Evolutionary conservation across 352 stramenopile species (phyloP).

Genomic region (Globisporangium nunn): DNA sequence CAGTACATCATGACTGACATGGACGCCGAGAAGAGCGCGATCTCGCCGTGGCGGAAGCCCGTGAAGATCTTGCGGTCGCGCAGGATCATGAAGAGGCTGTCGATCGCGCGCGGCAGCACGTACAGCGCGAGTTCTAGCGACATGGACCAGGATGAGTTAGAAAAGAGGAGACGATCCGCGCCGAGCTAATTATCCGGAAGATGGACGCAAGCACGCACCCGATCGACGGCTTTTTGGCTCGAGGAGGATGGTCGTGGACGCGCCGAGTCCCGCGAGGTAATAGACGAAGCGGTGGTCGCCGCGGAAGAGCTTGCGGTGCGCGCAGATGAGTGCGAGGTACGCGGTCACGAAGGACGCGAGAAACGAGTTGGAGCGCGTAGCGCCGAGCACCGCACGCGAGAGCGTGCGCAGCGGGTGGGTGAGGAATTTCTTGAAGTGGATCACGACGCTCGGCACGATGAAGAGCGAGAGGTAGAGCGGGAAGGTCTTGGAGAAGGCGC

Average conservation of each 20-base stretch:
- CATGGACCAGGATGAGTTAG: too few species aligned
- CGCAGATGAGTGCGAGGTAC: slow-evolving; percentile 62
- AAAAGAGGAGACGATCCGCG: too few species aligned
- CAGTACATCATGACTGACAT: slow-evolving; percentile 83
- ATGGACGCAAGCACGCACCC: slow-evolving; percentile 27
- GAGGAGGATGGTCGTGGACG: slow-evolving; percentile 65
- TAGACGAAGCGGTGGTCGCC: slow-evolving; percentile 71
- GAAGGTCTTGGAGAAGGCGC: slow-evolving; percentile 57
- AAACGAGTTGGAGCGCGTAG: slow-evolving; percentile 73
- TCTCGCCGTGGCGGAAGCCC: slow-evolving; percentile 62
- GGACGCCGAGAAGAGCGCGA: slow-evolving; percentile 66
- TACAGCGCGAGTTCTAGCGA: slow-evolving; percentile 68
- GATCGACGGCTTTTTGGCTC: slow-evolving; percentile 76
- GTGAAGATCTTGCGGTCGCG: slow-evolving; percentile 58
- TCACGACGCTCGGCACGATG: slow-evolving; percentile 75
- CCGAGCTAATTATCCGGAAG: too few species aligned
- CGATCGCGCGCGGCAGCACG: slow-evolving; percentile 63
- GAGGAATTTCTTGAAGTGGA: slow-evolving; percentile 79
- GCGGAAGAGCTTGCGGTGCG: slow-evolving; percentile 41
- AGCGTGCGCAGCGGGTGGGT: slow-evolving; percentile 44
- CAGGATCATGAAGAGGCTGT: slow-evolving; percentile 74
- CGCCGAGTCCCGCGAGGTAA: slow-evolving; percentile 60
- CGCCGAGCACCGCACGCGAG: slow-evolving; percentile 46
- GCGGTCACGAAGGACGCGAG: slow-evolving; percentile 63
- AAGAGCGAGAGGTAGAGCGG: slow-evolving; percentile 83